Conservation (phyloP, 1,284 basidiomycete genomes). For the Papiliotrema fonsecae region DNA sequence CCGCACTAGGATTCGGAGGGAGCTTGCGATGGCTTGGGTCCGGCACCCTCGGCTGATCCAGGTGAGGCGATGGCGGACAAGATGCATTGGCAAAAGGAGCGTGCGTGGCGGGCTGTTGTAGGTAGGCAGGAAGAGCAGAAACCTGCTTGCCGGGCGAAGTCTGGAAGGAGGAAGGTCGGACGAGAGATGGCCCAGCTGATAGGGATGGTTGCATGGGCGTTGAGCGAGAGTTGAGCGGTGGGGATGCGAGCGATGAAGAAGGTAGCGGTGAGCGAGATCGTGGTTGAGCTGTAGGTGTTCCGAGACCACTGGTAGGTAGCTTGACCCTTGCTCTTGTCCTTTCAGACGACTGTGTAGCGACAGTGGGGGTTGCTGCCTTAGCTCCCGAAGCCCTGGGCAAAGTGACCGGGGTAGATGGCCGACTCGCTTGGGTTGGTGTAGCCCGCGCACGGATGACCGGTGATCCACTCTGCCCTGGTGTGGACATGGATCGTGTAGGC, state of each 20-base stretch:
- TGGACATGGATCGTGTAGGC: not conserved
- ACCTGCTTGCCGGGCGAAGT: slow-evolving; percentile 1
- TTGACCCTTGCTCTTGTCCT: not conserved
- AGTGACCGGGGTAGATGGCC: not conserved
- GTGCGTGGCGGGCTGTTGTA: not conserved
- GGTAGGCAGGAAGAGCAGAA: not conserved
- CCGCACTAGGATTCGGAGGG: slow-evolving; percentile 18
- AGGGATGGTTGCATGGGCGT: not conserved
- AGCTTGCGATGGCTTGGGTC: not conserved
- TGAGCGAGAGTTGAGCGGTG: not conserved
- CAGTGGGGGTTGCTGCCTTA: not conserved
- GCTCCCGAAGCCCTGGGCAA: not conserved
- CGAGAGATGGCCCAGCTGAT: not conserved
- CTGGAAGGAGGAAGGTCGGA: not conserved
- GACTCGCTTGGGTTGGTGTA: not conserved
- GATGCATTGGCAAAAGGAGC: slow-evolving; percentile 17
- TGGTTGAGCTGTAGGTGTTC: not conserved
- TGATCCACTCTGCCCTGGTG: not conserved
- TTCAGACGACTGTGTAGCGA: not conserved
- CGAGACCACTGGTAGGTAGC: not conserved
- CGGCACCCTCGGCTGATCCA: not conserved
- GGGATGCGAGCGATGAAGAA: not conserved
- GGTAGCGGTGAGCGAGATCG: not conserved
- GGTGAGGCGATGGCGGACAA: slow-evolving; percentile 14
- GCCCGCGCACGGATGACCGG: not conserved